A percentile compares a stretch with the other conserved stretches of the same genome.
Conservation (phyloP, 805 yeast species). For the Wickerhamiella bombiphila region DNA sequence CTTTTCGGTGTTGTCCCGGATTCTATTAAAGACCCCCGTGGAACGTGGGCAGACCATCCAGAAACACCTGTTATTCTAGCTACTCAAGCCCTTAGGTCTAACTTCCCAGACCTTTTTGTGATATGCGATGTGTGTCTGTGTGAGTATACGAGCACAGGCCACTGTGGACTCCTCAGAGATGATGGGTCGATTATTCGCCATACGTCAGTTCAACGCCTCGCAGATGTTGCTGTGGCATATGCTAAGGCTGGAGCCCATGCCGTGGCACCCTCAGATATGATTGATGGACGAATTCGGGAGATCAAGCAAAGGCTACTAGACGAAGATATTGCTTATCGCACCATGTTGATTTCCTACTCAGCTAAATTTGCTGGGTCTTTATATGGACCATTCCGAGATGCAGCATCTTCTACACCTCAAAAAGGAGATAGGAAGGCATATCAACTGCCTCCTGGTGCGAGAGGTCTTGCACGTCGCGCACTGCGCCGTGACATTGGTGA, state of each 20-base stretch:
- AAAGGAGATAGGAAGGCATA: constrained; percentile 85
- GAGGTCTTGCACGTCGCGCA: constrained; percentile 90
- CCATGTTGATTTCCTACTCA: constrained; percentile 82
- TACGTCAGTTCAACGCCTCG: constrained; percentile 62
- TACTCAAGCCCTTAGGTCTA: constrained; percentile 43
- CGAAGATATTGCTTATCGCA: constrained; percentile 71
- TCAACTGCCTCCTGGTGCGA: constrained; percentile 85
- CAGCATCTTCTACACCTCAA: constrained; percentile 84
- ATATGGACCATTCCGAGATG: constrained; percentile 96
- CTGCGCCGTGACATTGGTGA: constrained; percentile 70
- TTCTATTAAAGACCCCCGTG: constrained; percentile 64
- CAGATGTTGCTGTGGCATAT: constrained; percentile 88
- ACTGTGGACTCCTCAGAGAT: constrained; percentile 79
- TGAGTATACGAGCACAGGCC: constrained; percentile 96
- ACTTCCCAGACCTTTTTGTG: constrained; percentile 72
- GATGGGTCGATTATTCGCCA: constrained; percentile 77
- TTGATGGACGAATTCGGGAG: constrained; percentile 84
- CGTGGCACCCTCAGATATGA: constrained; percentile 96
- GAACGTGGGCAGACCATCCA: constrained; percentile 90
- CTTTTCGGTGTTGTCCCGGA: constrained; percentile 76
- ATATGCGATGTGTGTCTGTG: constrained; percentile 94
- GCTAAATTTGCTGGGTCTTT: constrained; percentile 86
- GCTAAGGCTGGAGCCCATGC: constrained; percentile 92
- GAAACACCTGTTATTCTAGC: constrained; percentile 85
- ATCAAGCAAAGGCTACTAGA: constrained; percentile 74